A percentile compares a stretch with the other conserved stretches of the same genome.
Conservation (phyloP, 2,329 filamentous ascomycete species). For the Paecilomyces fulvus region DNA sequence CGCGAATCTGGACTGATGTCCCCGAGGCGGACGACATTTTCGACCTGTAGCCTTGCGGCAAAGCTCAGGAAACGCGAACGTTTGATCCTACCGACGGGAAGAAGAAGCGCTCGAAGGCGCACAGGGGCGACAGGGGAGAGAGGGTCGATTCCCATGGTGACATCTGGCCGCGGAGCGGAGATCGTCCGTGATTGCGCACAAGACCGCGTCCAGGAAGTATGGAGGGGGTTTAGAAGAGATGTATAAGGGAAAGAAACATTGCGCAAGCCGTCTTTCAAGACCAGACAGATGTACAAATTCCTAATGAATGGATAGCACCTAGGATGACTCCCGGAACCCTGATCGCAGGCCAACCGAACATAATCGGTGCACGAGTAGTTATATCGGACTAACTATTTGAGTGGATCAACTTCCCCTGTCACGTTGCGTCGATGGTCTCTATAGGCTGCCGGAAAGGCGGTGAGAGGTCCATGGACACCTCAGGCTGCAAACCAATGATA, state of each 20-base stretch:
- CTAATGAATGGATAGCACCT: not conserved
- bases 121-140: constrained; percentile 86
- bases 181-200: constrained; percentile 22
- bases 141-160: constrained; percentile 77
- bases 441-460: not conserved
- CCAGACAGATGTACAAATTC: not conserved
- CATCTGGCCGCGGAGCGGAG: constrained; percentile 30
- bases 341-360: not conserved
- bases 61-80: constrained; percentile 71
- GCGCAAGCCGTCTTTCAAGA: not conserved
- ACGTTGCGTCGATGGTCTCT: not conserved
- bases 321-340: not conserved
- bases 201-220: constrained; percentile 23
- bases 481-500: not conserved
- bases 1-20: constrained; percentile 79
- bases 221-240: constrained; percentile 16
- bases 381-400: not conserved
- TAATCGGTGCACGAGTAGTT: not conserved
- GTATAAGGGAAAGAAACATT: constrained; percentile 5
- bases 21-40: constrained; percentile 74
- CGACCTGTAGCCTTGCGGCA: constrained; percentile 64
- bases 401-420: not conserved
- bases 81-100: constrained; percentile 81
- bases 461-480: not conserved
- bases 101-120: constrained; percentile 75